Evolutionary conservation across 208 protist genomes (phyloP).

Genomic region (Ichthyophonus hoferi): DNA sequence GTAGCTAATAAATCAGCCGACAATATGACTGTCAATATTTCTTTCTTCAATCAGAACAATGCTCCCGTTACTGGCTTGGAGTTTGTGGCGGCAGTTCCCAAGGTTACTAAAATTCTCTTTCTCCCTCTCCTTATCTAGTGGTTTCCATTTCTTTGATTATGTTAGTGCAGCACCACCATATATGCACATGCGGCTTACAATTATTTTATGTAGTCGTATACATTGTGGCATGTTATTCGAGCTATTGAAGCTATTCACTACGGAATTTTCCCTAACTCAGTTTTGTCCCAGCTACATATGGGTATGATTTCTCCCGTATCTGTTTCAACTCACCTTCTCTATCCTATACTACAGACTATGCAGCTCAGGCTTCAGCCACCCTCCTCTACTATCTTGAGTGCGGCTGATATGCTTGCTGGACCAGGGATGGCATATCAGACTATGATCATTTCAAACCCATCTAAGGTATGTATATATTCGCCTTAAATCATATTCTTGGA

Average conservation of each 20-base stretch:
- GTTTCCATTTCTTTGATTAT: no score
- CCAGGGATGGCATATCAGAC: constrained; percentile 1
- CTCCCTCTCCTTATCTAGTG: no score
- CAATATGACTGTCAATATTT: not conserved
- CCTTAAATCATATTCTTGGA: no score
- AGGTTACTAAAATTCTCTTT: no score
- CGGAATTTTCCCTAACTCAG: no score
- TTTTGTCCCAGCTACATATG: no score
- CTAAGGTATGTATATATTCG: constrained; percentile 11
- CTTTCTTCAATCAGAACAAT: constrained; percentile 27
- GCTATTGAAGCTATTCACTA: no score
- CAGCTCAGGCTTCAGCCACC: constrained; percentile 1
- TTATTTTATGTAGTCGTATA: no score
- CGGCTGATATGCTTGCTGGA: not conserved
- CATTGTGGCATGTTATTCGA: no score
- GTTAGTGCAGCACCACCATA: no score
- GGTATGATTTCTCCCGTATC: no score
- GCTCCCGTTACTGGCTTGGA: not conserved
- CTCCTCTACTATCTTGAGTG: not conserved
- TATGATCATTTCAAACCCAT: constrained; percentile 8
- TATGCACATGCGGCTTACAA: no score
- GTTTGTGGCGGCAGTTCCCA: constrained; percentile 8
- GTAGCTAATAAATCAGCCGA: not conserved
- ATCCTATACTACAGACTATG: constrained; percentile 10
- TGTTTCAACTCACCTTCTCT: not conserved